Base-by-base conservation (phyloP, 805 yeast genomes). In the Yamadazyma phyllophila region DNA sequence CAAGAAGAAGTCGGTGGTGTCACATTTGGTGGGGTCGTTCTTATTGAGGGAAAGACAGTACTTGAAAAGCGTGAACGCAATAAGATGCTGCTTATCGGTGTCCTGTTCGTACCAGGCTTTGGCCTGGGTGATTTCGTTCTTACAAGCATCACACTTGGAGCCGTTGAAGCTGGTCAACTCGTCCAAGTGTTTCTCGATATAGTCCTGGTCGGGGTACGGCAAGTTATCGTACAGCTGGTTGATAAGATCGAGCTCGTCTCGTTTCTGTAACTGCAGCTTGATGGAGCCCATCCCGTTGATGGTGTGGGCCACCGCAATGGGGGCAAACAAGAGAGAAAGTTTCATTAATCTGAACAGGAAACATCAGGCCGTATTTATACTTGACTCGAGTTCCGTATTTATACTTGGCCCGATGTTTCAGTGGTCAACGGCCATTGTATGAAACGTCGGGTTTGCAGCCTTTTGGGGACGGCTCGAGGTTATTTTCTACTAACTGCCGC, bases 1-100 rank as follows among this genome's bases (percentile, higher is more conserved):
- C 45, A 70, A 50, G 48, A 69, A 70, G 47, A 70, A 69, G 47
- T 70, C 73, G 27, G 53, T 51, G 31, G 63, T 60, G 44, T 65
- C 62, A 54, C 75, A 70, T 34, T 57, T 61, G 24, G 56, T 41
- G 41, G 67, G 67, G 15, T 55, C 52, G 13, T 59, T 52, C 16
- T 66, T 60, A 50, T 69, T 62, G 20, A 48, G 36, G 9, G 43
- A 46, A 36, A 68, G 44, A 52, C 74, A 69, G 50, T 67, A 57
- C 50, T 67, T 60, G 55, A 64, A 70, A 27, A 70, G 53, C 34
- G 67, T 51, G 41, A 69, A 60, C 32, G 66, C 58, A 41, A 68
- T 55, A 51, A 69, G 60, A 52, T 69, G 71, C 27, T 59, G 57
- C 39, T 67, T 58, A 3, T 61, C 61, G 2, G 72, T 70, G 26